phyloP scores from a whole-genome alignment of 2,329 filamentous ascomycete genomes.

The Diaporthe sp. region DNA sequence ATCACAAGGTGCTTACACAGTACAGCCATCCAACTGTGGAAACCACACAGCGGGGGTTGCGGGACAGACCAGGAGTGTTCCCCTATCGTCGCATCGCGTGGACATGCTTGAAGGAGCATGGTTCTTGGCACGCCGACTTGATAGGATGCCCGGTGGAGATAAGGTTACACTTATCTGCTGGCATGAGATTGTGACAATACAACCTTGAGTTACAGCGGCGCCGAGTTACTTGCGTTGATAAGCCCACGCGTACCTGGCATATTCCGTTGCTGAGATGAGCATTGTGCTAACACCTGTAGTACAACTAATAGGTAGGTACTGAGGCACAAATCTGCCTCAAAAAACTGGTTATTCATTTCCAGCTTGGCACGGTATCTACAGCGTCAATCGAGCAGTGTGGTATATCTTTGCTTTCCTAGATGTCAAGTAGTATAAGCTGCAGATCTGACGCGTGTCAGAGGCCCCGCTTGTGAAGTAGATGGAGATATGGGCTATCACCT shows the following conservation, averaged over 20 bases:
- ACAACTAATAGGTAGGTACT: neutral
- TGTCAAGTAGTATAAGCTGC: neutral
- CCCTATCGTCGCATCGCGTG: neutral
- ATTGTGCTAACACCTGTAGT: neutral
- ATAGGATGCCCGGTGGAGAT: neutral
- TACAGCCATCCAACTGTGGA: no score
- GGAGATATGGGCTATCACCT: neutral
- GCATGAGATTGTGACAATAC: neutral
- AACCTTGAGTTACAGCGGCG: neutral
- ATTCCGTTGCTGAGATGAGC: neutral
- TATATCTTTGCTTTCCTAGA: neutral
- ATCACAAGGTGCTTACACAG: no score
- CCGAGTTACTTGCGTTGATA: neutral
- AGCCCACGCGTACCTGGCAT: neutral
- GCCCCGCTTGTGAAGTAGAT: neutral
- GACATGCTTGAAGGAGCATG: neutral
- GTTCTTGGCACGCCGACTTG: constrained; percentile 1
- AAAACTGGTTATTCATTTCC: no score
- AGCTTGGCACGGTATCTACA: no score
- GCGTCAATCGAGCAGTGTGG: neutral
- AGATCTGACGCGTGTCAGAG: neutral
- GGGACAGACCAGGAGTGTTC: neutral
- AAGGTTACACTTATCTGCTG: constrained; percentile 1
- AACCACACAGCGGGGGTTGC: neutral
- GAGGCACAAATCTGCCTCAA: neutral